Evolutionary conservation across 1,284 basidiomycete genomes (phyloP), one percentile per base, ranked within the genome.

Genomic region (Phlebopus sp.): DNA sequence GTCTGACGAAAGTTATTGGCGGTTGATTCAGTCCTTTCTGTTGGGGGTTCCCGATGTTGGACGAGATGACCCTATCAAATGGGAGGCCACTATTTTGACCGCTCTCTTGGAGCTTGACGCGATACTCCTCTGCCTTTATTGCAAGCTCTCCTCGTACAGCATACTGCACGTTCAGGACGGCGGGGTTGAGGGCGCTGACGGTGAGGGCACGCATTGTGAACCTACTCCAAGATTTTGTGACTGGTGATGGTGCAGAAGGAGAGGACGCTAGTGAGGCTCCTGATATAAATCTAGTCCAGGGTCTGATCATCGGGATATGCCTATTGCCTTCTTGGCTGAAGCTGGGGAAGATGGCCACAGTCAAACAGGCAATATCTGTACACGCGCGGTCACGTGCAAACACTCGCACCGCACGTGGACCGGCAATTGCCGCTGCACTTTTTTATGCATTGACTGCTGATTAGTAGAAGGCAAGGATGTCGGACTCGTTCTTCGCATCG

Each of bases 31-130:
- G 77, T 1, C 91, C 92, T 63, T 87, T 87, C 70, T 97, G 96
- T 71, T 99, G 96, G 0, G 96, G 96, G 67, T 99, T 99, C 8
- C 96, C 96, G 51, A 99, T 99, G 73, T 99, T 99, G 56, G 93
- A 92, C 19, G 85, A 91, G 65, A 98, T 93, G 68, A 99, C 79
- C 58, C 84, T 84, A 63, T 85, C 79, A 67, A 98, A 99, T 18
- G 93, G 92, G 15, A 98, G 78, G 18, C 73, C 72, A 50, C 82
- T 72, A 51, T 75, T 67, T 2, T 35, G 34, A 10, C 59, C 53
- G 32, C 70, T 68, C 32, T 76, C 68, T 61, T 82, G 78, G 59
- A 96, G 81, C 57, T 76, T 69, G 43, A 84, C 83, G 51, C 84
- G 78, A 60, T 91, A 86, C 54, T 85, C 76, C 70, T 97, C 94